These are phyloP conservation scores for Pestalotiopsis sp. DNA, from an alignment of 2,329 filamentous ascomycete genomes.

Conservation along the genomic window DNA sequence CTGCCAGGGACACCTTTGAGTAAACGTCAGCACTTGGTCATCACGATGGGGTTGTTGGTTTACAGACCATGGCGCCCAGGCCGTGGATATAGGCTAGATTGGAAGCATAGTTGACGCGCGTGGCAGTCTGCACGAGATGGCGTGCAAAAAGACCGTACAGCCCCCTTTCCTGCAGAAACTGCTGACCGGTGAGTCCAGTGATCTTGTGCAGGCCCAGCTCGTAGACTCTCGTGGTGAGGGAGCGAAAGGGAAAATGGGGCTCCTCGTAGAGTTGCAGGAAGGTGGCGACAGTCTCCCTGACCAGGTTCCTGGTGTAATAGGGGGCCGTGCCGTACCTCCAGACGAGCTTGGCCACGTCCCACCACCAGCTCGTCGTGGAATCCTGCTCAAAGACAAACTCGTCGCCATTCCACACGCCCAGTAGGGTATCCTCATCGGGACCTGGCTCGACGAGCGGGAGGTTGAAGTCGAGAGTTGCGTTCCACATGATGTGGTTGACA, in stretches of 20 bases:
- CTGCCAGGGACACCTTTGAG: conserved; percentile 76
- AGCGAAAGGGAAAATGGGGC: conserved; percentile 83
- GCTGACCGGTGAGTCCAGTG: conserved; percentile 72
- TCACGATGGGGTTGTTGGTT: too few species aligned
- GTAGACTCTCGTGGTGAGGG: conserved; percentile 68
- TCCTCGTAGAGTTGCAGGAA: conserved; percentile 82
- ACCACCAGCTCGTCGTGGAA: conserved; percentile 68
- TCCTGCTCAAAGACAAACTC: conserved; percentile 70
- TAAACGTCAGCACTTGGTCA: background rate
- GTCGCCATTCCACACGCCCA: conserved; percentile 85
- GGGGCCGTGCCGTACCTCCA: conserved; percentile 87
- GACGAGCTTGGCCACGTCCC: conserved; percentile 76
- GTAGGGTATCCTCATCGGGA: conserved; percentile 52
- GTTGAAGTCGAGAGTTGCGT: conserved; percentile 72
- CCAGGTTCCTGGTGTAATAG: conserved; percentile 70
- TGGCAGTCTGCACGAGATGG: conserved; percentile 88
- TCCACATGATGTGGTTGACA: conserved; percentile 79
- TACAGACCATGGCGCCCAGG: conserved; percentile 74
- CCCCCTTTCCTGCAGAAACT: conserved; percentile 70
- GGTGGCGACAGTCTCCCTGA: conserved; percentile 69
- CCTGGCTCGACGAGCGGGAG: conserved; percentile 57
- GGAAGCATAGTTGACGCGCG: conserved; percentile 92
- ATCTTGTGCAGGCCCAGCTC: conserved; percentile 68
- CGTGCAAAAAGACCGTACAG: conserved; percentile 70
- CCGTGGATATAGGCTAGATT: conserved; percentile 88